Evolutionary conservation across 441 rosid species (phyloP).

Genomic region (Dalechampia spathulata): DNA sequence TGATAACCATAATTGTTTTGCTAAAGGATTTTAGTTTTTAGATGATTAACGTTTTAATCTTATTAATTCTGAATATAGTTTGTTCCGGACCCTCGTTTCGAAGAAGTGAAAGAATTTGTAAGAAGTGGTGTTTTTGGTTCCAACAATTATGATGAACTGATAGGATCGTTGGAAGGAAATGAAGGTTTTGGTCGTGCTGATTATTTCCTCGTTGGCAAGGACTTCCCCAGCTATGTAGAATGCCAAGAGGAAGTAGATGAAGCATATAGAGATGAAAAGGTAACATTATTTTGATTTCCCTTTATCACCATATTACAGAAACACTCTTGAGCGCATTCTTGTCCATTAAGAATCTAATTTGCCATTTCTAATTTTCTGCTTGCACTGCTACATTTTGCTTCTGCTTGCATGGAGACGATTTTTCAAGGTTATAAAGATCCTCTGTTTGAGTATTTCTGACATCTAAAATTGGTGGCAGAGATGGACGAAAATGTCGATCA

Average conservation of each 20-base stretch:
- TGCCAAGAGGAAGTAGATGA: constrained; percentile 84
- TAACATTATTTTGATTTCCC: constrained; percentile 16
- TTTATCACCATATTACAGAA: neutral
- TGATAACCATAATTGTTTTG: neutral
- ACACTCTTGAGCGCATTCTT: neutral
- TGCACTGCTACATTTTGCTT: neutral
- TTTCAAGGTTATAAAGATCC: too few relatives aligned
- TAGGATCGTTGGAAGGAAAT: constrained; percentile 87
- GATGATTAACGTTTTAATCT: constrained; percentile 4
- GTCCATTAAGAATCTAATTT: neutral
- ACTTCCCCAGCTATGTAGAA: constrained; percentile 84
- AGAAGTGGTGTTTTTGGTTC: constrained; percentile 75
- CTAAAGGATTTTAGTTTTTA: neutral
- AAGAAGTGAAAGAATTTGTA: constrained; percentile 72
- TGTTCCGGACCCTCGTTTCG: constrained; percentile 75
- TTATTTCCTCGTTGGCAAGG: constrained; percentile 93
- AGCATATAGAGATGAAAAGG: constrained; percentile 74
- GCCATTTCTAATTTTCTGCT: too few relatives aligned
- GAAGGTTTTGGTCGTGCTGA: constrained; percentile 86
- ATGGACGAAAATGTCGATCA: constrained; percentile 89
- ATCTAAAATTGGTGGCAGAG: constrained; percentile 33
- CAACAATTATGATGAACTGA: constrained; percentile 54
- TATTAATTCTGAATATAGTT: constrained; percentile 36
- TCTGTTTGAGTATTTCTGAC: constrained; percentile 2
- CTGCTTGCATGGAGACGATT: too few relatives aligned